Evolutionary conservation across 768 basidiomycete species (phyloP), one percentile per base, ranked within the genome.

Genomic region (Vishniacozyma victoriae): DNA sequence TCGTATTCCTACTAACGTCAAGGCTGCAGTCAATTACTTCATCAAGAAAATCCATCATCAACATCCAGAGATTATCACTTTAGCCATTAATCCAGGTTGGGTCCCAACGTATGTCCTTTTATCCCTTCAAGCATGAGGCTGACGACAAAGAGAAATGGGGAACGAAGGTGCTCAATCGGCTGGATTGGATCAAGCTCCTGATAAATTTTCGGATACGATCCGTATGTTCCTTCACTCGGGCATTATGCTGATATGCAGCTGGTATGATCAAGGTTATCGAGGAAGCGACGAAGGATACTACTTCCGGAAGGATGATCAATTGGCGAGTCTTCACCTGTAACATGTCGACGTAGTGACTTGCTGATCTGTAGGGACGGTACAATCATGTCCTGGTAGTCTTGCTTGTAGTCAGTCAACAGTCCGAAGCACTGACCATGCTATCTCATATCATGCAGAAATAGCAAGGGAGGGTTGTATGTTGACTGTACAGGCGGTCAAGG

Each of bases 81-180:
- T 50, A 13, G n/a, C 48, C 19, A 16, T 55, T 20, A 46, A 48
- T 37, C 54, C 54, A 16, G 54, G 54, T 13, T 55, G 54, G 54
- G 50, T 50, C 7, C 43, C 26, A 26, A 55, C 54, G 52, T 54
- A 36, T 44, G 52, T 54, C 18, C n/a, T n/a, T n/a, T n/a, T n/a
- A n/a, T n/a, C n/a, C n/a, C n/a, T n/a, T n/a, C n/a, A n/a, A n/a
- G n/a, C 31, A 26, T 36, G 16, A 12, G n/a, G 15, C 12, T 9
- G 18, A 35, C 5, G 23, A 9, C 25, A 43, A n/a, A n/a, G 41
- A 4, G 48, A 50, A 14, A 52, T 52, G 50, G 50, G 50, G 20
- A 45, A 29, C 20, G 31, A 22, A 9, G 44, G 44, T 13, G 50
- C 50, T 2, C 45, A 45, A 20, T 40, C 37, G 37, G 22, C 19